A percentile compares a stretch with the other conserved stretches of the same genome.
phyloP scores from a whole-genome alignment of 768 basidiomycete genomes.

The Obba rivulosa region DNA sequence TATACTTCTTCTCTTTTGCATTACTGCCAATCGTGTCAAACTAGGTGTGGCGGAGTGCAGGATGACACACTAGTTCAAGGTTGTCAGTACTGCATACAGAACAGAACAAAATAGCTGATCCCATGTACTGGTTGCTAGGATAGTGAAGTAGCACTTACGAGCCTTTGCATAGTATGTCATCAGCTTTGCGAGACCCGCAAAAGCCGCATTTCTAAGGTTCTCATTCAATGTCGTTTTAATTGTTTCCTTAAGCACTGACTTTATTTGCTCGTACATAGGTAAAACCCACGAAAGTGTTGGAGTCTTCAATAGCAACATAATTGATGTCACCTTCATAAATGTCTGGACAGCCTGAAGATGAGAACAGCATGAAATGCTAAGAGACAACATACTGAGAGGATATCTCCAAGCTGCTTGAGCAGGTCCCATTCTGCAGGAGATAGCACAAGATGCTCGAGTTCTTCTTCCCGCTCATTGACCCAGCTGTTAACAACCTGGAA shows the following conservation, averaged over 20 bases:
- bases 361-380: background rate
- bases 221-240: background rate
- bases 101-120: background rate
- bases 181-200: slow-evolving; percentile 24
- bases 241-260: slow-evolving; percentile 12
- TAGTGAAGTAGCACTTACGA: slow-evolving; percentile 19
- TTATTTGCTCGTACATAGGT: slow-evolving; percentile 26
- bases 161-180: slow-evolving; percentile 22
- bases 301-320: slow-evolving; percentile 19
- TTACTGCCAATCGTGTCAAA: slow-evolving; percentile 11
- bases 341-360: slow-evolving; percentile 10
- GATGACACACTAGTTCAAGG: slow-evolving; percentile 22
- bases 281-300: slow-evolving; percentile 29
- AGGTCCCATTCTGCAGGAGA: slow-evolving; percentile 7
- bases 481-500: slow-evolving; percentile 29
- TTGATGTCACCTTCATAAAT: slow-evolving; percentile 26
- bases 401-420: background rate
- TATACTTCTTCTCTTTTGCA: background rate
- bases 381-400: background rate
- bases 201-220: slow-evolving; percentile 17
- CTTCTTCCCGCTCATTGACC: slow-evolving; percentile 15
- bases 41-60: slow-evolving; percentile 21
- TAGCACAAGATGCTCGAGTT: slow-evolving; percentile 10
- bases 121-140: slow-evolving; percentile 25
- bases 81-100: background rate